Percentiles rank a stretch among this genome's conserved stretches.
Conservation (phyloP, 169 alveolate genomes). For the Gregarina niphandrodes region DNA sequence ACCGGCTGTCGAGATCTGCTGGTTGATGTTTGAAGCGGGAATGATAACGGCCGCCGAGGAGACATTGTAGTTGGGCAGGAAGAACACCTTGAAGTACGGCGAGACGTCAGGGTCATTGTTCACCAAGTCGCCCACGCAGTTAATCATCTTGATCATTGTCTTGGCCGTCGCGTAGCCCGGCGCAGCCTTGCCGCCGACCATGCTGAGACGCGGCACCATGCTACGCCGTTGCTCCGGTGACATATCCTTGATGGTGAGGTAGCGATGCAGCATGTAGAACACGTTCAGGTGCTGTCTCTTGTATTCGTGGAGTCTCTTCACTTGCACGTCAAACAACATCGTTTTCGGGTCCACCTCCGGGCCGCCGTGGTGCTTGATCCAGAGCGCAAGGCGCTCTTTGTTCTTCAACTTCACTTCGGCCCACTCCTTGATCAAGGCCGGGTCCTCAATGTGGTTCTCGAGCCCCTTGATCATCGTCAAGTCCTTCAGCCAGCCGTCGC, state of each 20-base stretch:
- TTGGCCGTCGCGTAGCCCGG: slow-evolving; percentile 63
- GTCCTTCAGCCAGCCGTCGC: slow-evolving; percentile 57
- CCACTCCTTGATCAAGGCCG: slow-evolving; percentile 45
- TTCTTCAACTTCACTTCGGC: slow-evolving; percentile 35
- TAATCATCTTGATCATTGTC: slow-evolving; percentile 63
- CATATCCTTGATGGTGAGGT: slow-evolving; percentile 24
- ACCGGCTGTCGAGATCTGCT: slow-evolving; percentile 79
- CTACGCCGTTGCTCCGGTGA: slow-evolving; percentile 41
- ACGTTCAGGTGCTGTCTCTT: slow-evolving; percentile 64
- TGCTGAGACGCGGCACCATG: slow-evolving; percentile 51
- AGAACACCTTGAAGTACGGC: slow-evolving; percentile 50
- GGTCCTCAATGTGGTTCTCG: slow-evolving; percentile 24
- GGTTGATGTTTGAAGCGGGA: slow-evolving; percentile 73
- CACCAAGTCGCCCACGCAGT: slow-evolving; percentile 47
- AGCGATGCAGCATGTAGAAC: slow-evolving; percentile 61
- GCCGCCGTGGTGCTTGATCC: slow-evolving; percentile 45
- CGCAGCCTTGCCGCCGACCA: slow-evolving; percentile 79
- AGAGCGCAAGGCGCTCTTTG: slow-evolving; percentile 40
- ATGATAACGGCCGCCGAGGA: slow-evolving; percentile 56
- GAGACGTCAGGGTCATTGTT: slow-evolving; percentile 64
- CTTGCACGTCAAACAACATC: slow-evolving; percentile 61
- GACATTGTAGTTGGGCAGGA: slow-evolving; percentile 72
- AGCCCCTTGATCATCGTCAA: slow-evolving; percentile 37
- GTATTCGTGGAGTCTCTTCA: slow-evolving; percentile 76
- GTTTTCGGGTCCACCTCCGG: slow-evolving; percentile 32